phyloP scores from a whole-genome alignment of 2,329 filamentous ascomycete genomes.

The Hymenoscyphus repandus region DNA sequence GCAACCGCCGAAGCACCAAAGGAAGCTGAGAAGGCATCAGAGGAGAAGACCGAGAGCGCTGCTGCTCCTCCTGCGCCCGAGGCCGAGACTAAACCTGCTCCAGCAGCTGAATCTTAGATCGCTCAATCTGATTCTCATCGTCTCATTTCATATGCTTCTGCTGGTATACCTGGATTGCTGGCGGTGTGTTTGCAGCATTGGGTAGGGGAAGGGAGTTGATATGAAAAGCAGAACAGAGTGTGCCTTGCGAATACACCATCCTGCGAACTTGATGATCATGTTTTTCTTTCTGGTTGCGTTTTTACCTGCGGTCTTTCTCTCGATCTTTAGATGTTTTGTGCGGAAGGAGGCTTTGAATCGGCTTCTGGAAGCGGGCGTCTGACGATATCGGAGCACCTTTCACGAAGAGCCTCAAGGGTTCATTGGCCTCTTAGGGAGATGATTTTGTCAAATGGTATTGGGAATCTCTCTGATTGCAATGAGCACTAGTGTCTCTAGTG shows the following conservation, averaged over 20 bases:
- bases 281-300: conserved; percentile 32
- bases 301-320: conserved; percentile 26
- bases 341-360: conserved; percentile 20
- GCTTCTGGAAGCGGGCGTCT: conserved; percentile 27
- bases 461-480: conserved; percentile 23
- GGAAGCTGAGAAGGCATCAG: conserved; percentile 50
- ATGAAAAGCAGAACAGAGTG: conserved; percentile 33
- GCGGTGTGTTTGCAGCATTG: conserved; percentile 30
- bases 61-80: conserved; percentile 21
- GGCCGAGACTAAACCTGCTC: conserved; percentile 26
- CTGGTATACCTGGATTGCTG: conserved; percentile 29
- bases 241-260: conserved; percentile 34
- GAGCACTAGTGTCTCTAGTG: conserved; percentile 19
- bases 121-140: conserved; percentile 32
- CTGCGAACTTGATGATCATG: conserved; percentile 34
- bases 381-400: conserved; percentile 27
- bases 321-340: conserved; percentile 22
- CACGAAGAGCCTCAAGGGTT: conserved; percentile 29
- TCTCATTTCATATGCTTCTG: conserved; percentile 35
- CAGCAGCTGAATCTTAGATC: conserved; percentile 49
- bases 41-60: conserved; percentile 32
- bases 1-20: conserved; percentile 52
- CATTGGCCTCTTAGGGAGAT: conserved; percentile 21
- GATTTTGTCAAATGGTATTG: conserved; percentile 18
- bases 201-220: conserved; percentile 32